Percentiles rank a stretch among this genome's conserved stretches.
Evolutionary conservation across 306 rosid species (phyloP).

Genomic region (Clitoria ternatea): DNA sequence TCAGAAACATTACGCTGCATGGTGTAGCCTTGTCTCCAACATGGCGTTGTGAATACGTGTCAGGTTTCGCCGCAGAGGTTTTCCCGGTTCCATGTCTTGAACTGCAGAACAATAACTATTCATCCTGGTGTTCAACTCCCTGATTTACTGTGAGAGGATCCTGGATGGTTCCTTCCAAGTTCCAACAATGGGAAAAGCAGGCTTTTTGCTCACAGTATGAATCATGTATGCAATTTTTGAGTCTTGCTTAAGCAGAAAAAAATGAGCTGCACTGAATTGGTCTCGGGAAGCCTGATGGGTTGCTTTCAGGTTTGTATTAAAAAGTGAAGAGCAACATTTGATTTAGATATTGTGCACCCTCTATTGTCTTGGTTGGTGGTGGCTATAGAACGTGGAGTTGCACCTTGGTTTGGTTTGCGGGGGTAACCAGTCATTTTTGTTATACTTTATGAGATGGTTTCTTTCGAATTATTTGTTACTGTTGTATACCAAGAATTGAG

Average conservation of each 20-base stretch:
- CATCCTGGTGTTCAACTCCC: slow-evolving; percentile 42
- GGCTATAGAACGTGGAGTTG: slow-evolving; percentile 12
- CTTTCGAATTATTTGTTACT: neutral
- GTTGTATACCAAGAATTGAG: slow-evolving; percentile 10
- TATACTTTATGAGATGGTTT: neutral
- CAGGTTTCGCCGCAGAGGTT: slow-evolving; percentile 63
- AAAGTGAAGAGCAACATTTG: neutral
- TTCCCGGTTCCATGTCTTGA: slow-evolving; percentile 76
- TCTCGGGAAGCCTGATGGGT: slow-evolving; percentile 16
- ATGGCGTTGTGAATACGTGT: slow-evolving; percentile 78
- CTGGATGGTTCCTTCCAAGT: slow-evolving; percentile 1
- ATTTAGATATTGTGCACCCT: slow-evolving; percentile 17
- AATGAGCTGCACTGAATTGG: slow-evolving; percentile 14
- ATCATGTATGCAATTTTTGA: slow-evolving; percentile 3
- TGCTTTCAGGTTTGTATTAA: slow-evolving; percentile 11
- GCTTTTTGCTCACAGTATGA: neutral
- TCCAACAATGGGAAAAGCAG: neutral
- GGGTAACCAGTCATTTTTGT: neutral
- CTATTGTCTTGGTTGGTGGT: neutral
- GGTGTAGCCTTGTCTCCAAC: slow-evolving; percentile 44
- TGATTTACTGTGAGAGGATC: neutral
- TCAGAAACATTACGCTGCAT: slow-evolving; percentile 59
- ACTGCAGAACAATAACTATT: slow-evolving; percentile 39
- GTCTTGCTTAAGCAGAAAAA: slow-evolving; percentile 15
- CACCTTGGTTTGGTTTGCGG: slow-evolving; percentile 16